A percentile compares a stretch with the other conserved stretches of the same genome.
phyloP scores from a whole-genome alignment of 192 early-diverging fungal species.

The Umbelopsis isabellina region DNA sequence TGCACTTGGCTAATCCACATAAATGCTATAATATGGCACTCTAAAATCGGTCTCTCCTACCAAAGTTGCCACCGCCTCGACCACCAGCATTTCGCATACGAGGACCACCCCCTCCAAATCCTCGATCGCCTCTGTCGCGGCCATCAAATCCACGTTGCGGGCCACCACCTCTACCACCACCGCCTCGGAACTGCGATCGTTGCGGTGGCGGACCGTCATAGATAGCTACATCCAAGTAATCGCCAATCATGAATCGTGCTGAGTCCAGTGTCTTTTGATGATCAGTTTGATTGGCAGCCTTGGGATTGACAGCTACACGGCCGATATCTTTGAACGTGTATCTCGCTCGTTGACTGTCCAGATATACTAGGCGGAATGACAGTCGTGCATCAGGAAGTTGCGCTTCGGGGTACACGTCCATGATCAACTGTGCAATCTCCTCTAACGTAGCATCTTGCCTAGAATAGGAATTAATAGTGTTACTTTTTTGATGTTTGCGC shows the following conservation, averaged over 20 bases:
- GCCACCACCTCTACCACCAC: neutral
- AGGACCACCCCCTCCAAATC: conserved; percentile 1
- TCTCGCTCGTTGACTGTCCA: conserved; percentile 39
- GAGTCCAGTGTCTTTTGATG: conserved; percentile 55
- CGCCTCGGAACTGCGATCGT: conserved; percentile 12
- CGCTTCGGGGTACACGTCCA: conserved; percentile 47
- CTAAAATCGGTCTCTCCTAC: conserved; percentile 16
- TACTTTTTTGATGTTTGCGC: neutral
- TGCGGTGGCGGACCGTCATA: conserved; percentile 31
- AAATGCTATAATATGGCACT: neutral
- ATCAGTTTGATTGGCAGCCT: conserved; percentile 34
- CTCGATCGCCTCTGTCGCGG: conserved; percentile 7
- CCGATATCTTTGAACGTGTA: conserved; percentile 51
- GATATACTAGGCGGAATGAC: conserved; percentile 53
- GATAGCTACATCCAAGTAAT: conserved; percentile 60
- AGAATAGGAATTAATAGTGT: conserved; percentile 1
- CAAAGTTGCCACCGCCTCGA: neutral
- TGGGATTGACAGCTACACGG: conserved; percentile 18
- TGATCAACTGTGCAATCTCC: conserved; percentile 59
- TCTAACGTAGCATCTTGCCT: conserved; percentile 67
- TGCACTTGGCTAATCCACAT: neutral
- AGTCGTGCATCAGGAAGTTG: conserved; percentile 43
- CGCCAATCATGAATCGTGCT: conserved; percentile 59
- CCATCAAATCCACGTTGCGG: neutral
- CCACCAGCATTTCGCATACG: neutral